Base-by-base conservation (phyloP, 2,329 filamentous ascomycete species). In the Aspergillus aculeatinus region DNA sequence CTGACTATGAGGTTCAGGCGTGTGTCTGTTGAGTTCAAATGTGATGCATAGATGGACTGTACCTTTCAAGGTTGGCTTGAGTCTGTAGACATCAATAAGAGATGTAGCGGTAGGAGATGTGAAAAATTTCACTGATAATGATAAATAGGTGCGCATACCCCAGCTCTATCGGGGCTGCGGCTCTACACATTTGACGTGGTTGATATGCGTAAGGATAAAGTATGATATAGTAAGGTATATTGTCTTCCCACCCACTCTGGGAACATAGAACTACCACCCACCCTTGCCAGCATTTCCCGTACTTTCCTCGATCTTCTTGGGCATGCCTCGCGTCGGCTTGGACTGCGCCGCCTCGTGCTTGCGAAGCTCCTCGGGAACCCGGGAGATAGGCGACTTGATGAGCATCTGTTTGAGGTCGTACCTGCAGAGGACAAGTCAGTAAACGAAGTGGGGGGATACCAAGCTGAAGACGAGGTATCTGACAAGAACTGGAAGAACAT, bases 401-500 rank as follows among this genome's bases (percentile, higher is more conserved):
- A 99, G 85, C 86, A 99, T 98, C 81, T 97, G 92, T 79, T 92
- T 94, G 64, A 99, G 81, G 73, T 99, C 95, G 75, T 96, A 83
- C 76, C 79, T 81, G 57, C 29, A 51, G n/a, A 57, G 11, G 47
- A 10, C 19, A 14, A 5, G 58, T 70, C 62, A 71, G 68, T 59
- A 63, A 21, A 3, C 9, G n/a, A 12, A 33, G 6, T 11, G n/a
- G 1, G 7, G 44, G 10, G 25, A 48, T 16, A 39, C 12, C 29
- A 49, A 51, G 48, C 51, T 16, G 2, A 21, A 51, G 25, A 58
- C 12, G 42, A 33, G 51, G 61, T 51, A 60, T 54, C 44, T 59
- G 31, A 39, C 3, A 47, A 27, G 11, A 33, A 19, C 21, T 25
- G 49, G 25, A 58, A 21, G 19, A 51, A 7, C 53, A 23, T 48